These are phyloP conservation scores for Pyrenophora seminiperda DNA, from an alignment of 2,329 filamentous ascomycete genomes.

Conservation along the genomic window DNA sequence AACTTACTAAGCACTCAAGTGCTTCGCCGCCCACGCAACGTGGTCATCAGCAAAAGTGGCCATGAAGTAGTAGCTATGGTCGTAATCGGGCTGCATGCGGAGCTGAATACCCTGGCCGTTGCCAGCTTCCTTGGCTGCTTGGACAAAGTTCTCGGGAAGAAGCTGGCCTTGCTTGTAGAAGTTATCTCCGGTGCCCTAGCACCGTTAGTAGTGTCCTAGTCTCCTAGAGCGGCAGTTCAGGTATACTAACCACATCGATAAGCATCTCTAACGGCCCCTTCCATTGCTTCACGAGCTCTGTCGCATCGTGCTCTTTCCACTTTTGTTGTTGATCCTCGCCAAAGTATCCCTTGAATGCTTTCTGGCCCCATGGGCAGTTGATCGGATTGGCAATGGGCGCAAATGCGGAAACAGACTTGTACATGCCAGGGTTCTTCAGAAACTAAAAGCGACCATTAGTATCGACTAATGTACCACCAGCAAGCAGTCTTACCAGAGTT, in stretches of 20 bases:
- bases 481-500: constrained; percentile 63
- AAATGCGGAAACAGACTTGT: constrained; percentile 87
- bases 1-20: constrained; percentile 65
- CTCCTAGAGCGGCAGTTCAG: too few species aligned
- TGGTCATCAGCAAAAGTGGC: constrained; percentile 89
- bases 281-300: constrained; percentile 81
- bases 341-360: constrained; percentile 91
- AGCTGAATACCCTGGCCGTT: constrained; percentile 72
- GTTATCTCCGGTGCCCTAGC: constrained; percentile 84
- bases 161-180: constrained; percentile 96
- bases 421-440: constrained; percentile 87
- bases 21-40: constrained; percentile 87
- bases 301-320: constrained; percentile 92
- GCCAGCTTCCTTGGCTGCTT: constrained; percentile 76
- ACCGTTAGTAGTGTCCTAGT: background rate
- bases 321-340: constrained; percentile 71
- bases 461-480: background rate
- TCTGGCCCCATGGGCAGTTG: constrained; percentile 90
- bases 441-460: constrained; percentile 56
- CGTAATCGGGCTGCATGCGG: constrained; percentile 87
- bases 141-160: constrained; percentile 88
- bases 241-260: constrained; percentile 77
- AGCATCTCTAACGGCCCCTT: constrained; percentile 74
- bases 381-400: constrained; percentile 87
- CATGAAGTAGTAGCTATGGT: constrained; percentile 98